Percentiles rank a stretch among this genome's conserved stretches.
phyloP scores from a whole-genome alignment of 1,284 basidiomycete genomes.

The Vanrija sp. region DNA sequence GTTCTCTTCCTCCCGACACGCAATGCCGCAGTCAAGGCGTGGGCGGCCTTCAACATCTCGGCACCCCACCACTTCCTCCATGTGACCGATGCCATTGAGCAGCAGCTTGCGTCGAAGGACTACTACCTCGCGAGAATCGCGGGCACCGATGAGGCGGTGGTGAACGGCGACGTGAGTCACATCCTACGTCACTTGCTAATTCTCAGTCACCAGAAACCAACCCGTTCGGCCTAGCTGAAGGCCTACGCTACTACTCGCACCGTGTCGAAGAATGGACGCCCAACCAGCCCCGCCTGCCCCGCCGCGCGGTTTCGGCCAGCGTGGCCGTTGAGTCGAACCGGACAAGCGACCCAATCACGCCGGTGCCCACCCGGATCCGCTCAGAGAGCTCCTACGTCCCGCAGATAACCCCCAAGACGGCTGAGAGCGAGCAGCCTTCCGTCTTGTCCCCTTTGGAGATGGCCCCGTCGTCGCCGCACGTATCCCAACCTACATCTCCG shows the following conservation, averaged over 20 bases:
- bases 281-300: not conserved
- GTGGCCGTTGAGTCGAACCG: not conserved
- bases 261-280: conserved; percentile 89
- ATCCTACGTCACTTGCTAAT: conserved; percentile 29
- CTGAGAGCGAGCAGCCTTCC: no score
- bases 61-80: conserved; percentile 97
- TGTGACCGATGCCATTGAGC: conserved; percentile 74
- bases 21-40: conserved; percentile 84
- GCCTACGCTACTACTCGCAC: conserved; percentile 87
- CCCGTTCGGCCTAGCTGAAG: conserved; percentile 66
- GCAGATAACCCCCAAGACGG: no score
- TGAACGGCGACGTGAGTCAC: conserved; percentile 64
- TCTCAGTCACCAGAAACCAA: conserved; percentile 51
- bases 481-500: not conserved
- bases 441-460: no score
- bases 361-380: not conserved
- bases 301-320: conserved; percentile 4
- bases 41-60: conserved; percentile 97
- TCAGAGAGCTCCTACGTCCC: conserved; percentile 4
- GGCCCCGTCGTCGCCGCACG: no score
- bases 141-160: conserved; percentile 78
- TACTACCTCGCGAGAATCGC: conserved; percentile 93
- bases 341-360: not conserved
- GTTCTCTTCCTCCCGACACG: conserved; percentile 90
- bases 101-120: conserved; percentile 78